Evolutionary conservation across 306 rosid species (phyloP).

Genomic region (Lotus japonicus): DNA sequence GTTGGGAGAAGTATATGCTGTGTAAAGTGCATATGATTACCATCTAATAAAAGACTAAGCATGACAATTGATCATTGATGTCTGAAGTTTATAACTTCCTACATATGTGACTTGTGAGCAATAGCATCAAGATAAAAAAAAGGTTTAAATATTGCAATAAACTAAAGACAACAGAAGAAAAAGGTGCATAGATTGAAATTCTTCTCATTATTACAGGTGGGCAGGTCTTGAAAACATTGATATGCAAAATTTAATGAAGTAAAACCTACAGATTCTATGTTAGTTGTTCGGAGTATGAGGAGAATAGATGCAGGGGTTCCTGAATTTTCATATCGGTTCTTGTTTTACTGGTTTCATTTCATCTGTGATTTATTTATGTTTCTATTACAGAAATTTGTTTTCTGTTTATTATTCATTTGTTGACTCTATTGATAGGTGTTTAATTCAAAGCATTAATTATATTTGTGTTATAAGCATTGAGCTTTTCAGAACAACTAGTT

Average conservation of each 20-base stretch:
- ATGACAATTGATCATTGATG: neutral
- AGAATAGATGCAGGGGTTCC: slow-evolving; percentile 51
- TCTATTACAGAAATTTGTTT: slow-evolving; percentile 19
- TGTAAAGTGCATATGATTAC: neutral
- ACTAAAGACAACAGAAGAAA: neutral
- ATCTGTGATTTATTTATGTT: slow-evolving; percentile 12
- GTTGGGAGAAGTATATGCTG: neutral
- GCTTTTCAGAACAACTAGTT: neutral
- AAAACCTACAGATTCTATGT: slow-evolving; percentile 4
- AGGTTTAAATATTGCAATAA: too few species aligned
- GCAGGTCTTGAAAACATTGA: slow-evolving; percentile 10
- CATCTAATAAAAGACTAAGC: neutral
- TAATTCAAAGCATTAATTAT: neutral
- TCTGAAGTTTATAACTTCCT: neutral
- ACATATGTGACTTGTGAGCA: too few species aligned
- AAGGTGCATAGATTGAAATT: neutral
- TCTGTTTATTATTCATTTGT: neutral
- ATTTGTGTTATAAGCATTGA: neutral
- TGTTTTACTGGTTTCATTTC: slow-evolving; percentile 34
- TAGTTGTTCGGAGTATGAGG: slow-evolving; percentile 34
- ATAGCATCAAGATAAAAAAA: too few species aligned
- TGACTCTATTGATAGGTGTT: neutral
- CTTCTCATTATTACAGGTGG: slow-evolving; percentile 21
- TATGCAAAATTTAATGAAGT: slow-evolving; percentile 12
- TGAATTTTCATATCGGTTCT: slow-evolving; percentile 26